These are phyloP conservation scores for Aspergillus nidulans DNA, from an alignment of 495 filamentous ascomycete species.

Conservation along the genomic window DNA sequence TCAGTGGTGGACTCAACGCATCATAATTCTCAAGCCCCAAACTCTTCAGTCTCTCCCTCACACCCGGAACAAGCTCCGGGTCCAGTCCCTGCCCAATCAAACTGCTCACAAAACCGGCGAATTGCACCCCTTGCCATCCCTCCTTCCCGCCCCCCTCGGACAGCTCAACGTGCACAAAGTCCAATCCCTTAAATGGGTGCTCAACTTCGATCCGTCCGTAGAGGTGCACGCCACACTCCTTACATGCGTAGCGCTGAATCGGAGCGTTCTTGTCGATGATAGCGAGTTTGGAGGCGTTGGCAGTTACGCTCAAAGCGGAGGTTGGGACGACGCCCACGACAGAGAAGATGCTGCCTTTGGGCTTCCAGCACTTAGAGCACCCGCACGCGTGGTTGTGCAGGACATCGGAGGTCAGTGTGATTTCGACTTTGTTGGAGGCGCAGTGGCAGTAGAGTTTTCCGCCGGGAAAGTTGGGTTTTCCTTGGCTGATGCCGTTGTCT, in stretches of 20 bases:
- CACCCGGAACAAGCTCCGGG: slow-evolving; percentile 45
- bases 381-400: slow-evolving; percentile 64
- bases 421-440: slow-evolving; percentile 42
- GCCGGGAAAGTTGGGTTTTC: slow-evolving; percentile 43
- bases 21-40: slow-evolving; percentile 54
- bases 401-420: slow-evolving; percentile 49
- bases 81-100: slow-evolving; percentile 59
- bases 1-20: slow-evolving; percentile 49
- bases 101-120: slow-evolving; percentile 54
- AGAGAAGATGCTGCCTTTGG: slow-evolving; percentile 52
- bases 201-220: slow-evolving; percentile 54
- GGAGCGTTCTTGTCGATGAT: slow-evolving; percentile 48
- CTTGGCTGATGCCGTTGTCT: slow-evolving; percentile 50
- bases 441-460: slow-evolving; percentile 54
- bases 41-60: slow-evolving; percentile 43
- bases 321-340: slow-evolving; percentile 52
- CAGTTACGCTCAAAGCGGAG: slow-evolving; percentile 42
- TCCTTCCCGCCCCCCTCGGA: slow-evolving; percentile 31
- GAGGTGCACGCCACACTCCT: too few relatives aligned
- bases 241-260: slow-evolving; percentile 56
- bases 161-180: slow-evolving; percentile 59
- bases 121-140: slow-evolving; percentile 62
- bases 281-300: slow-evolving; percentile 48
- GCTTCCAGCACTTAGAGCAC: slow-evolving; percentile 65
- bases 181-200: slow-evolving; percentile 58